Conservation (phyloP, 208 protist genomes). For the Trypanosoma theileri region DNA sequence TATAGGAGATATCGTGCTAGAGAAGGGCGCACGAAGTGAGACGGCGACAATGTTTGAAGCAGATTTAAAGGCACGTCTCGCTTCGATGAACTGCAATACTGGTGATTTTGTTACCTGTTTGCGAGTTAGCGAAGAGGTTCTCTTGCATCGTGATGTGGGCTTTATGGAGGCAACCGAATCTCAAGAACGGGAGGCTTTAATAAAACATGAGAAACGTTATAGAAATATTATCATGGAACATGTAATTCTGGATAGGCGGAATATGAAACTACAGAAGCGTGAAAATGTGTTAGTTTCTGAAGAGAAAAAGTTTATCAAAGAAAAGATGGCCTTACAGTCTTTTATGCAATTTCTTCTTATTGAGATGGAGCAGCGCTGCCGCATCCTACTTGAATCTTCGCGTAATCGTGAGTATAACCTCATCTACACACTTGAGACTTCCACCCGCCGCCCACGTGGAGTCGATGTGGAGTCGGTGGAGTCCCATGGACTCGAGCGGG, state of each 20-base stretch:
- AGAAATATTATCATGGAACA: slow-evolving; percentile 3
- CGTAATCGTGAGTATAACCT: neutral
- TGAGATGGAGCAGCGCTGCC: slow-evolving; percentile 7
- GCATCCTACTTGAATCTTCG: neutral
- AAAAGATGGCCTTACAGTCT: neutral
- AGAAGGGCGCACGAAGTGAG: neutral
- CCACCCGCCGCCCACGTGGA: neutral
- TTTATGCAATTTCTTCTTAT: neutral
- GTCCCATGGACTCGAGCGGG: neutral
- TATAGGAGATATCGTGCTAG: neutral
- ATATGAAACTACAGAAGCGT: neutral
- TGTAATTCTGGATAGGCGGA: neutral
- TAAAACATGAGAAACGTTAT: slow-evolving; percentile 1
- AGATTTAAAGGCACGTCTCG: neutral
- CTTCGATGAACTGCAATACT: slow-evolving; percentile 3
- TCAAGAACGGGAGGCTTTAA: neutral
- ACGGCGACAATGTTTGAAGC: slow-evolving; percentile 4
- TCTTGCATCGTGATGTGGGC: slow-evolving; percentile 6
- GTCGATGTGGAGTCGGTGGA: too few species aligned
- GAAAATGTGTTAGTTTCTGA: neutral
- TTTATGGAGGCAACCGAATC: slow-evolving; percentile 4
- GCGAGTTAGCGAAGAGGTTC: slow-evolving; percentile 4
- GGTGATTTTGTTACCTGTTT: slow-evolving; percentile 8
- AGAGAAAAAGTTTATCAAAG: neutral
- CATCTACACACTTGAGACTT: neutral